A percentile compares a stretch with the other conserved stretches of the same genome.
These are phyloP conservation scores for Bretziella fagacearum DNA, from an alignment of 2,329 filamentous ascomycete species.

Conservation along the genomic window DNA sequence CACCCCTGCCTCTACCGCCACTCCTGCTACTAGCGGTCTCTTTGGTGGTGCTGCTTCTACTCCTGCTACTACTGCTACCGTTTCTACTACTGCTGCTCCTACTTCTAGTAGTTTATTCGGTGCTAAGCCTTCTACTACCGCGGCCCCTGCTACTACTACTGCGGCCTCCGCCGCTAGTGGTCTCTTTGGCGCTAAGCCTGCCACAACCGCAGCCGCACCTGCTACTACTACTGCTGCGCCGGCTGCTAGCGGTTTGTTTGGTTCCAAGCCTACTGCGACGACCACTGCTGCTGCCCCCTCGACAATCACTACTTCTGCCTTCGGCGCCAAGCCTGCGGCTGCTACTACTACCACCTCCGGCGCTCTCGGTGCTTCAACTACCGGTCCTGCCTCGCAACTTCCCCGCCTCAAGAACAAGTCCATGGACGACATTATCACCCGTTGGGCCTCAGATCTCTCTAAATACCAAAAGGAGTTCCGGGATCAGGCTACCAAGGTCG, in stretches of 20 bases:
- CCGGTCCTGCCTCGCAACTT: constrained; percentile 65
- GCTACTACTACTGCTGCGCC: constrained; percentile 11
- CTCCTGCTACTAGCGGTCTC: constrained; percentile 33
- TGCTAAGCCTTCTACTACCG: constrained; percentile 13
- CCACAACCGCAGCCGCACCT: constrained; percentile 9
- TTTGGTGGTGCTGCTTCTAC: constrained; percentile 18
- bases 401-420: constrained; percentile 94
- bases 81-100: constrained; percentile 14
- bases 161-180: constrained; percentile 3
- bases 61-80: constrained; percentile 15
- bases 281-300: constrained; percentile 18
- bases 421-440: constrained; percentile 96
- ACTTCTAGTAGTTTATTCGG: constrained; percentile 19
- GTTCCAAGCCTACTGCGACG: constrained; percentile 13
- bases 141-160: constrained; percentile 12
- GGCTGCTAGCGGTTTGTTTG: constrained; percentile 3
- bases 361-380: constrained; percentile 52
- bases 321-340: constrained; percentile 22
- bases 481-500: constrained; percentile 70
- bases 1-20: constrained; percentile 26
- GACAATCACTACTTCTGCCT: constrained; percentile 18
- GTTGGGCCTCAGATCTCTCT: constrained; percentile 86
- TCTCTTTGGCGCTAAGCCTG: constrained; percentile 12
- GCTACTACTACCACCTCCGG: constrained; percentile 22
- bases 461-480: constrained; percentile 98